Conservation (phyloP, 2,329 filamentous ascomycete genomes). For the Myriosclerotinia duriaeana region DNA sequence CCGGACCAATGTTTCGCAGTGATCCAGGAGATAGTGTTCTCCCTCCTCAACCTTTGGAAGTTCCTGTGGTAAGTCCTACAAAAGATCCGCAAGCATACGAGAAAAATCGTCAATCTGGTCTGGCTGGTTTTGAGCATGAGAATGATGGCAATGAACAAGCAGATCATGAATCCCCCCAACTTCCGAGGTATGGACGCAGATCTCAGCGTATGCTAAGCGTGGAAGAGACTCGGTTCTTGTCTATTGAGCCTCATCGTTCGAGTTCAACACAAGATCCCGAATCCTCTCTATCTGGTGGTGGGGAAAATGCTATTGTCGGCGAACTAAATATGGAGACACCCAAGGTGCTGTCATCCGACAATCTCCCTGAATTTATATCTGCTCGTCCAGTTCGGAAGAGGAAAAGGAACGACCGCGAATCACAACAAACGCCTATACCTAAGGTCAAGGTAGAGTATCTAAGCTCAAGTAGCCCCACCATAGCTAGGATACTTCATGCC, state of each 20-base stretch:
- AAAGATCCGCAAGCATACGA: neutral
- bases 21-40: neutral
- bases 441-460: constrained; percentile 37
- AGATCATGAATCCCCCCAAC: constrained; percentile 1
- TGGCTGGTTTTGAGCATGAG: neutral
- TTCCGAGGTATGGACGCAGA: constrained; percentile 5
- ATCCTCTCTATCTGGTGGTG: constrained; percentile 8
- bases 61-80: neutral
- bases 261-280: constrained; percentile 37
- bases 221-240: constrained; percentile 25
- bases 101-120: neutral
- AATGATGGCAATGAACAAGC: neutral
- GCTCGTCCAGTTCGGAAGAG: constrained; percentile 36
- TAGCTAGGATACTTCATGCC: constrained; percentile 26
- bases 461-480: constrained; percentile 36
- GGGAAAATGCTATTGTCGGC: neutral
- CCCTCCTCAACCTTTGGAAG: neutral
- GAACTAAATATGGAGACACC: neutral
- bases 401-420: constrained; percentile 26
- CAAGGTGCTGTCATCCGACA: constrained; percentile 25
- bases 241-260: constrained; percentile 29
- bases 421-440: constrained; percentile 21
- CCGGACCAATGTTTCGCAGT: neutral
- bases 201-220: neutral
- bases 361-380: constrained; percentile 35